Base-by-base conservation (phyloP, 2,329 filamentous ascomycete genomes). In the Ceratocystis lukuohia region DNA sequence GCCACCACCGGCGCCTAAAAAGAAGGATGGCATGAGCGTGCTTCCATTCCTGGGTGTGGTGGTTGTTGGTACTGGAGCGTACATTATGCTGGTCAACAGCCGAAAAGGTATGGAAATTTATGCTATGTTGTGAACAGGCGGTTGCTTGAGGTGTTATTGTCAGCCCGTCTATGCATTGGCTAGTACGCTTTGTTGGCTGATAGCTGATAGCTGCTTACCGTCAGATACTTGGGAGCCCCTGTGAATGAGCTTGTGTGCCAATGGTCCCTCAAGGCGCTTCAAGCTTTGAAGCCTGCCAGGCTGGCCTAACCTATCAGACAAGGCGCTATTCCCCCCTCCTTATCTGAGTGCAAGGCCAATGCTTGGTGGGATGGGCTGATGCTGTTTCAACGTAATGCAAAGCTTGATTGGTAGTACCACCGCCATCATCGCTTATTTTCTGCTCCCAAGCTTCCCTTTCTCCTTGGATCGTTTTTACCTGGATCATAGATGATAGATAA, bases 11-110 rank as follows among this genome's bases (percentile, higher is more conserved):
- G 28, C 45, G 62, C 44, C 61, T 28, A 50, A 63, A 28, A 48
- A 67, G 53, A 64, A 61, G 48, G 41, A 68, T 50, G 64, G 64
- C 33, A 68, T 68, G 64, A 68, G 62, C 12, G 64, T 68, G 61
- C 59, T 50, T 56, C 67, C 67, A 22, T 68, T 68, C 33, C 33
- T 68, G 3, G 64, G 64, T 8, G 44, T 68, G 41, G 61, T 68
- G 61, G 67, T 20, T 33, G 22, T 66, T 8, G 64, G 64, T 25
- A 68, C 64, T 6, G 77, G 77, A 15, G 80, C 78, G 28, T 84
- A 83, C 72, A 73, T 79, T 41, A 73, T 78, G 45, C 74, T 84
- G 57, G 78, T 80, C 62, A 80, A 82, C 68, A 74, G 74, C 69
- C 80, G 77, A 69, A 77, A 76, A 74, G 78, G 81, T 82, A 68